These are phyloP conservation scores for Backusella psychrophila DNA, from an alignment of 192 early-diverging fungal genomes.

Conservation along the genomic window DNA sequence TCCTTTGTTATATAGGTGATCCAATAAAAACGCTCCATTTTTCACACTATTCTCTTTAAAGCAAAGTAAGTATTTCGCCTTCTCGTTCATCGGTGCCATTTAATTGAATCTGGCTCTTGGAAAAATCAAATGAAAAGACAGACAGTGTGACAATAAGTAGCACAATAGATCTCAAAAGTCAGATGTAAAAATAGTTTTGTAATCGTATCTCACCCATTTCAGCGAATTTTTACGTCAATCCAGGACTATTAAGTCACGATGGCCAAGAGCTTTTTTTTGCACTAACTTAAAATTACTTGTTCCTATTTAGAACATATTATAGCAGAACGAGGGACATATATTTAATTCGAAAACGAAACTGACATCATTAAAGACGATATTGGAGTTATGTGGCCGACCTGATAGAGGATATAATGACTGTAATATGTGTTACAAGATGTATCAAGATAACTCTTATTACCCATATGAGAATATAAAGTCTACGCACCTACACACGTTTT, in stretches of 20 bases:
- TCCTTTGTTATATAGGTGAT: not conserved
- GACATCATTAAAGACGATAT: not conserved
- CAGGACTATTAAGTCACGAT: not conserved
- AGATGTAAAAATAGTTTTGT: not conserved
- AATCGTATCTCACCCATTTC: not conserved
- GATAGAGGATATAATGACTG: not conserved
- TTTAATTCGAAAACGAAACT: not conserved
- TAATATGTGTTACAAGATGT: not conserved
- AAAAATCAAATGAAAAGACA: not conserved
- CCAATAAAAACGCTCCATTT: not conserved
- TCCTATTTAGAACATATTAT: not conserved
- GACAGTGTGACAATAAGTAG: not conserved
- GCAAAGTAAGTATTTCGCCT: not conserved
- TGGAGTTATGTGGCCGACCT: not conserved
- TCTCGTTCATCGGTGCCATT: not conserved
- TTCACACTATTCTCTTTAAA: not conserved
- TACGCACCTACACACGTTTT: not conserved
- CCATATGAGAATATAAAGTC: not conserved
- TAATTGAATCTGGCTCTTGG: not conserved
- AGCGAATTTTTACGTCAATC: not conserved
- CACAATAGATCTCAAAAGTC: not conserved
- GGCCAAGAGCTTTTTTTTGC: not conserved
- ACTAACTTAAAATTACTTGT: not conserved
- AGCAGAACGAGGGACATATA: not conserved
- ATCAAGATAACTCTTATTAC: not conserved